Base-by-base conservation (phyloP, 2,329 filamentous ascomycete species). In the Sphaerulina vaccinii region DNA sequence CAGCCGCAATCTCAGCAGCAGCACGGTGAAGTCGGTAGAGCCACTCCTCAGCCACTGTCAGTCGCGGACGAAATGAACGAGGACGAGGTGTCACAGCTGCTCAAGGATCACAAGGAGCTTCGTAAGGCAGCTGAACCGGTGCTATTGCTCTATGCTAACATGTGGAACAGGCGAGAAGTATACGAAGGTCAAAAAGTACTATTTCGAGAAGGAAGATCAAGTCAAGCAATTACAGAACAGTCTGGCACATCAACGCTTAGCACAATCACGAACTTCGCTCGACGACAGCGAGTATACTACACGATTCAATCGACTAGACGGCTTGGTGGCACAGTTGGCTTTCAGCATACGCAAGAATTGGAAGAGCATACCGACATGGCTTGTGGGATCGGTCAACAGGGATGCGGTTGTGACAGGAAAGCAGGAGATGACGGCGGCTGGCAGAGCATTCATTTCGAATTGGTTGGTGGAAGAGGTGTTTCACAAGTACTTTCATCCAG, bases 321-420 rank as follows among this genome's bases (percentile, higher is more conserved):
- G 92, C 21, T 88, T 95, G 16, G 92, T 96, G 67, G 93, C 90
- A 68, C 95, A 99, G 68, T 79, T 99, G 8, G 86, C 93, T 0
- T 99, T 96, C 75, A 92, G 93, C 61, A 95, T 97, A 58, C 87
- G 93, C 57, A 97, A 97, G 72, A 87, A 95, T 66, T 99, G 93
- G 93, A 83, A 83, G 56, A 77, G 78, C 27, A 79, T 97, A 49
- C 93, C 93, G 0, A 68, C 77, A 5, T 97, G 90, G 90, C 77
- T 99, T 38, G 80, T 84, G 49, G 79, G 79, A 19, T 88, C 84
- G 49, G 88, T 95, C 59, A 96, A 92, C 69, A 79, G 86, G 46
- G 91, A 95, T 63, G 92, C 90, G 1, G 79, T 95, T 48, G 82
- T 85, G 63, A 90, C 86, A 8, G 93, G 91, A 55, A 95, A 91